phyloP scores from a whole-genome alignment of 129 eudicot genomes.

The Flaveria brownii region DNA sequence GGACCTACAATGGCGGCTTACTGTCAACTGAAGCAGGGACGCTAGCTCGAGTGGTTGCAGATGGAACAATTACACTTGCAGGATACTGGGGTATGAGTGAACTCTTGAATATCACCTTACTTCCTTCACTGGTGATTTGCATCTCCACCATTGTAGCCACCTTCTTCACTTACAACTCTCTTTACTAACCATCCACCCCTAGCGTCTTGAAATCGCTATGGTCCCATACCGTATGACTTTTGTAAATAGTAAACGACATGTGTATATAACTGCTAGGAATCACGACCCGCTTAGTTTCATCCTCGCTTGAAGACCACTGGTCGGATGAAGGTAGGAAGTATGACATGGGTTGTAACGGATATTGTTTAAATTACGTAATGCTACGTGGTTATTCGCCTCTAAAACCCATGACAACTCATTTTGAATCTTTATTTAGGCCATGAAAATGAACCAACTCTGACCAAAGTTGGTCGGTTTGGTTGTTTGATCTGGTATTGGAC shows the following conservation, averaged over 20 bases:
- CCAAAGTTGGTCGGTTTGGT: too few relatives aligned
- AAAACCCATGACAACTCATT: neutral
- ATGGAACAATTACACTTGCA: slow-evolving; percentile 64
- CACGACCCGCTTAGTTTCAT: neutral
- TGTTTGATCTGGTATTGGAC: too few relatives aligned
- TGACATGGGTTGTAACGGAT: slow-evolving; percentile 3
- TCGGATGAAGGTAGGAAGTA: neutral
- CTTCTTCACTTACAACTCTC: slow-evolving; percentile 62
- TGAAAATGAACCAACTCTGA: too few relatives aligned
- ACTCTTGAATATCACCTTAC: slow-evolving; percentile 60
- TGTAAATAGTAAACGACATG: slow-evolving; percentile 10
- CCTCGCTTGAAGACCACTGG: neutral
- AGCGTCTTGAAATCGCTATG: neutral
- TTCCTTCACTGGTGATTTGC: slow-evolving; percentile 64
- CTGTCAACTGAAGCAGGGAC: slow-evolving; percentile 86
- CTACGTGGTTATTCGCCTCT: neutral
- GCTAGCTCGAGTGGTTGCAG: slow-evolving; percentile 78
- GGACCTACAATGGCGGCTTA: slow-evolving; percentile 78
- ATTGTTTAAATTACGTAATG: neutral
- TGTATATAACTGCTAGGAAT: slow-evolving; percentile 18
- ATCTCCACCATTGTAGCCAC: slow-evolving; percentile 61
- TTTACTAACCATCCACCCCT: slow-evolving; percentile 37
- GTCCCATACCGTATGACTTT: neutral
- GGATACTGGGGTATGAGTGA: slow-evolving; percentile 69
- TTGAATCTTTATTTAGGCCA: neutral